Conservation (phyloP, 2,329 filamentous ascomycete species). For the Seiridium cupressi region DNA sequence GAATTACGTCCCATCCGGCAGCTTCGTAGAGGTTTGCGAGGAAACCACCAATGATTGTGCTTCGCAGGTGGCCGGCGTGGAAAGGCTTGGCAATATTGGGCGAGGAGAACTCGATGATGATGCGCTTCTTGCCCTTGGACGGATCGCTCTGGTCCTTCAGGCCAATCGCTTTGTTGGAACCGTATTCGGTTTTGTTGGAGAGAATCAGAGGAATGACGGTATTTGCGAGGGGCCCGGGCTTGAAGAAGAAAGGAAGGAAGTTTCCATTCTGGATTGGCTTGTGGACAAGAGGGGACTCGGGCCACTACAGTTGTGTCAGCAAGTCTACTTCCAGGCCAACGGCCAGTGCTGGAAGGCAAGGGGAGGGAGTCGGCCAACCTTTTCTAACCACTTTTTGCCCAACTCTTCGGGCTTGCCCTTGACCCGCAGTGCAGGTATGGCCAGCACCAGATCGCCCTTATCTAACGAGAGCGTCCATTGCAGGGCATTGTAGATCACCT, state of each 20-base stretch:
- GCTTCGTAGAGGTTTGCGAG: slow-evolving; percentile 66
- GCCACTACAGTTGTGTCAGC: slow-evolving; percentile 47
- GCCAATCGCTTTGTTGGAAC: slow-evolving; percentile 60
- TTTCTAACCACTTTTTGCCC: slow-evolving; percentile 58
- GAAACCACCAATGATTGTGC: slow-evolving; percentile 75
- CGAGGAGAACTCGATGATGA: slow-evolving; percentile 71
- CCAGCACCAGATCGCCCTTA: slow-evolving; percentile 78
- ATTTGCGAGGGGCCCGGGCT: slow-evolving; percentile 61
- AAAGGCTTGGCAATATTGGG: slow-evolving; percentile 79
- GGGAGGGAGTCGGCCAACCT: slow-evolving; percentile 40
- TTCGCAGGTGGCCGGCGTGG: slow-evolving; percentile 71
- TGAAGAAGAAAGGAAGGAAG: slow-evolving; percentile 80
- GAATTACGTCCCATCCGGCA: slow-evolving; percentile 68
- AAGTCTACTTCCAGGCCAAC: background rate
- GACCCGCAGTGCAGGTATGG: slow-evolving; percentile 75
- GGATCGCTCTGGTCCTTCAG: slow-evolving; percentile 47
- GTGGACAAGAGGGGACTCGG: slow-evolving; percentile 70
- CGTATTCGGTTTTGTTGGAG: slow-evolving; percentile 58
- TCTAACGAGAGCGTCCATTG: slow-evolving; percentile 78
- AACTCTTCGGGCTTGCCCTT: slow-evolving; percentile 69
- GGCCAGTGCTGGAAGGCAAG: background rate
- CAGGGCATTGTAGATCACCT: slow-evolving; percentile 71
- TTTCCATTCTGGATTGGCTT: slow-evolving; percentile 66
- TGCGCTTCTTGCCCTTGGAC: slow-evolving; percentile 40
- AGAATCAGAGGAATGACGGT: slow-evolving; percentile 70